A percentile compares a stretch with the other conserved stretches of the same genome.
These are phyloP conservation scores for Globisporangium lucens DNA, from an alignment of 352 stramenopile species.

Conservation along the genomic window DNA sequence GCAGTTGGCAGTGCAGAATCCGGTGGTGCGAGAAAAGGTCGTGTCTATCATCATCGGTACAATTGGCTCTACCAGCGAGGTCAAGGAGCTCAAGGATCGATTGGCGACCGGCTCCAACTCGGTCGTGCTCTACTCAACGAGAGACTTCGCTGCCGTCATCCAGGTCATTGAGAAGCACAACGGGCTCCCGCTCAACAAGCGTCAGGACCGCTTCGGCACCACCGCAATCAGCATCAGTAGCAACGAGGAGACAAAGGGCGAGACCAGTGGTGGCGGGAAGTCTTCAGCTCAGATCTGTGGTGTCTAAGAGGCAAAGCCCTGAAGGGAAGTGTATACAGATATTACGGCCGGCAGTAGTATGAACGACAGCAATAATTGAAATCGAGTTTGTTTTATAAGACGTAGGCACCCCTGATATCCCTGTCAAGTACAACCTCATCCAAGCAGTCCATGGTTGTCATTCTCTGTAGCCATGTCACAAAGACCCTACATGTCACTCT, in stretches of 20 bases:
- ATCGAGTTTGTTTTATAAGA: neutral
- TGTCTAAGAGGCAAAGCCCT: neutral
- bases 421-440: too few relatives aligned
- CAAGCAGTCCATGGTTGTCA: neutral
- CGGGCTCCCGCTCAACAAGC: neutral
- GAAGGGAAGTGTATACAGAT: neutral
- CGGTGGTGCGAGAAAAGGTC: neutral
- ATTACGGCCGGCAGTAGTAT: neutral
- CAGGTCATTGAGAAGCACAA: neutral
- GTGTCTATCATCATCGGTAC: neutral
- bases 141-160: neutral
- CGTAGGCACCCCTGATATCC: too few relatives aligned
- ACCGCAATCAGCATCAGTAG: neutral
- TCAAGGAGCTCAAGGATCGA: neutral
- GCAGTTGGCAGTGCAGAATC: neutral
- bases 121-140: neutral
- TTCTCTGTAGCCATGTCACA: conserved; percentile 5
- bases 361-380: neutral
- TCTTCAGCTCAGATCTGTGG: neutral
- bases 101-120: neutral
- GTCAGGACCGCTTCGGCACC: neutral
- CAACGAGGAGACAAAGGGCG: neutral
- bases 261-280: neutral
- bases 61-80: conserved; percentile 10
- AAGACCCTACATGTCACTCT: neutral